Percentiles rank a stretch among this genome's conserved stretches.
Evolutionary conservation across 371 early-diverging fungal genomes (phyloP).

Genomic region (Mucor ambiguus): DNA sequence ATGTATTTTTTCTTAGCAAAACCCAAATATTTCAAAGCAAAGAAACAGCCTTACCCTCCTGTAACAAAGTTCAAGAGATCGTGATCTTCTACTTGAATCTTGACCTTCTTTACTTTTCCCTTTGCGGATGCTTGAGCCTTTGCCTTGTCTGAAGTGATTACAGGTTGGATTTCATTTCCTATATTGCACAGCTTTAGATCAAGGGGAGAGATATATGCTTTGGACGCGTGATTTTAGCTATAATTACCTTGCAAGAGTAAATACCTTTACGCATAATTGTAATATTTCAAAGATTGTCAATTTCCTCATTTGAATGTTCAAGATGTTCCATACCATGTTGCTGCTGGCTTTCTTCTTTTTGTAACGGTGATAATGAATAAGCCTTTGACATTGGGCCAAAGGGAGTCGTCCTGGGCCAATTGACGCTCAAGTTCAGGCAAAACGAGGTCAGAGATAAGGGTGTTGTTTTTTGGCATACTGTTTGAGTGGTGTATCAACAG

Average conservation of each 20-base stretch:
- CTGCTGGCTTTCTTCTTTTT: slow-evolving; percentile 35
- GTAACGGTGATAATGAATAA: slow-evolving; percentile 46
- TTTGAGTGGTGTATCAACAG: not conserved
- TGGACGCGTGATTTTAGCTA: not conserved
- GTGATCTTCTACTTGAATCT: slow-evolving; percentile 44
- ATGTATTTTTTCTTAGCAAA: not conserved
- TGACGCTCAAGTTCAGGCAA: slow-evolving; percentile 53
- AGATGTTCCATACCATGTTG: slow-evolving; percentile 36
- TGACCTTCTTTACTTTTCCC: slow-evolving; percentile 36
- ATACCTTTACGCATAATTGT: slow-evolving; percentile 27
- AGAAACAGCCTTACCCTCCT: slow-evolving; percentile 16
- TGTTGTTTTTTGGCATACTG: slow-evolving; percentile 4
- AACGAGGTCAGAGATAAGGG: slow-evolving; percentile 30
- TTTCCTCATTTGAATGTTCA: not conserved
- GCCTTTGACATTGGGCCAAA: slow-evolving; percentile 52
- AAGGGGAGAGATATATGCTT: not conserved
- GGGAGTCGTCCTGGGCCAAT: slow-evolving; percentile 32
- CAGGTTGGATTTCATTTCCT: slow-evolving; percentile 33
- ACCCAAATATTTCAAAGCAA: not conserved
- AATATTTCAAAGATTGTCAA: not conserved
- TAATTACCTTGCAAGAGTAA: slow-evolving; percentile 39
- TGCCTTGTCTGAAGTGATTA: slow-evolving; percentile 36
- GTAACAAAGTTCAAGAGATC: slow-evolving; percentile 49
- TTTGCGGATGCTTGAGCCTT: slow-evolving; percentile 19
- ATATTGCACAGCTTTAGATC: not conserved